phyloP scores from a whole-genome alignment of 306 rosid species.

The barrel medic (Medicago truncatula) region MtrunA17r5.0-ANR NC_053049.1:44446501-44447000 shows the following conservation, averaged over 20 bases:
- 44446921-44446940: no score
- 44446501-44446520: no score
- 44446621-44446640: not conserved
- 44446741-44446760: not conserved
- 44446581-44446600: no score
- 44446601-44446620: no score
- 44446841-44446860: not conserved
- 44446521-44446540: no score
- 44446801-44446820: not conserved
- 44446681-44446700: not conserved
- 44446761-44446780: slow-evolving; percentile 9
- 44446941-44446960: no score
- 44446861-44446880: not conserved
- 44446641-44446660: not conserved
- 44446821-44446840: not conserved
- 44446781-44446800: not conserved
- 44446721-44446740: slow-evolving; percentile 7
- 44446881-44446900: no score
- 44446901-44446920: no score
- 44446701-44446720: not conserved
- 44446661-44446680: not conserved
- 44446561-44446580: no score
- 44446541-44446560: no score
- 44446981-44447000: no score
- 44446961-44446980: no score